Evolutionary conservation across 2,329 filamentous ascomycete genomes (phyloP), one percentile per base, ranked within the genome.

Genomic region (Penicillium sp.): DNA sequence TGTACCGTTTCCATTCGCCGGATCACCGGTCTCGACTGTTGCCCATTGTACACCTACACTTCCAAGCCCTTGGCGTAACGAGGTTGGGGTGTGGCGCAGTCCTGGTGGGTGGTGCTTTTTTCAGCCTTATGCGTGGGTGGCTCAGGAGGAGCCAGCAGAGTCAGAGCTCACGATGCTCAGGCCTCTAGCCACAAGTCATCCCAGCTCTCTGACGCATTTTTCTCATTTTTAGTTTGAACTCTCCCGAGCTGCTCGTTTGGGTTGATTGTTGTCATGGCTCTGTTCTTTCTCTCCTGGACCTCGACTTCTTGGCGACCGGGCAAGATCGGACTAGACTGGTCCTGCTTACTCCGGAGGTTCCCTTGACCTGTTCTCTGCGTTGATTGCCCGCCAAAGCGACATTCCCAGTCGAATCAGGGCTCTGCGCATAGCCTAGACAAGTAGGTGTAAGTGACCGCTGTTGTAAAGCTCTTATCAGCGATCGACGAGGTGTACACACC

Each of bases 61-160:
- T 30, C 49, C 10, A 26, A 43, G 53, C 53, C 19, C 53, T 56
- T 56, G 53, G 53, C 53, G 48, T 10, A 28, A 38, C 11, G 16
- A 22, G 52, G 33, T 19, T 13, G 16, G 45, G 28, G 37, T 55
- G 52, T 55, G 52, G 52, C 52, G 52, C 52, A n/a, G 52, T 25
- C 38, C 42, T 35, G 1, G n/a, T 37, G 30, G 19, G 30, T 46
- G 25, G 37, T 52, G 51, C 37, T 40, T 53, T 55, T 56, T 56
- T 56, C 53, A 56, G 53, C 53, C 53, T 48, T 48, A 56, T 46
- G 42, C 43, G 42, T 37, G 25, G 40, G 14, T 43, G 52, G 43
- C 26, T 45, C 25, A 33, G 28, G 7, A 33, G 30, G 30, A 33
- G 28, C 7, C 28, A 4, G 28, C 1, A 33, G 7, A 33, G 30